Conservation (phyloP, 768 basidiomycete genomes). For the Neoboletus magnificus region DNA sequence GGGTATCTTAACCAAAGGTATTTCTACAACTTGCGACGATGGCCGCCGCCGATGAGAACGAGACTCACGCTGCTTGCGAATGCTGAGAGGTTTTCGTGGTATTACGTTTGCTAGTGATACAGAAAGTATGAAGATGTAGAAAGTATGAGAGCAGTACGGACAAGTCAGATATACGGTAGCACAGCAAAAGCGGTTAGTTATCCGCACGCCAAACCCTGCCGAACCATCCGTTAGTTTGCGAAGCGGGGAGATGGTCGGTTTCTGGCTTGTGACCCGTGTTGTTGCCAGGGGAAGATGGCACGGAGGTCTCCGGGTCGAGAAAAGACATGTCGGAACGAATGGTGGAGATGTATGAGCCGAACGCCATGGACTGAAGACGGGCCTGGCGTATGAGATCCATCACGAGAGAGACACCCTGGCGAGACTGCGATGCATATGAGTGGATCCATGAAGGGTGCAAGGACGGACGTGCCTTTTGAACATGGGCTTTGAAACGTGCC, state of each 20-base stretch:
- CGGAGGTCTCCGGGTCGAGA: slow-evolving; percentile 20
- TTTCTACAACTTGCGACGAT: not conserved
- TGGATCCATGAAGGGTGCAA: not conserved
- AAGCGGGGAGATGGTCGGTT: slow-evolving; percentile 2
- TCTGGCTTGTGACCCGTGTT: slow-evolving; percentile 18
- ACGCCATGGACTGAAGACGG: slow-evolving; percentile 51
- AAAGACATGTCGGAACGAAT: slow-evolving; percentile 34
- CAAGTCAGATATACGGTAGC: slow-evolving; percentile 19
- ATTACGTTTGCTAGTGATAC: slow-evolving; percentile 35
- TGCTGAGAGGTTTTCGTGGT: slow-evolving; percentile 13
- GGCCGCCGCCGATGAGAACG: slow-evolving; percentile 11
- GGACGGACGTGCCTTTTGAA: slow-evolving; percentile 63
- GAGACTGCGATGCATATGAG: slow-evolving; percentile 50
- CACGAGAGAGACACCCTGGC: slow-evolving; percentile 83
- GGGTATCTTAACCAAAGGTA: slow-evolving; percentile 5
- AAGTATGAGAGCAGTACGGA: slow-evolving; percentile 12
- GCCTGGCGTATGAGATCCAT: slow-evolving; percentile 77
- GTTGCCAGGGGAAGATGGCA: slow-evolving; percentile 10
- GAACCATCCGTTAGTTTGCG: slow-evolving; percentile 25
- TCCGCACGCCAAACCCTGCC: slow-evolving; percentile 24
- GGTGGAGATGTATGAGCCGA: slow-evolving; percentile 37
- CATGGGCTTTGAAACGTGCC: slow-evolving; percentile 79
- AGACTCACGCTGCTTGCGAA: slow-evolving; percentile 2
- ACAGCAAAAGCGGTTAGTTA: slow-evolving; percentile 8
- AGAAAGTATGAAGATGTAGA: slow-evolving; percentile 17